phyloP scores from a whole-genome alignment of 345 rosid genomes.

The Geranium brycei region DNA sequence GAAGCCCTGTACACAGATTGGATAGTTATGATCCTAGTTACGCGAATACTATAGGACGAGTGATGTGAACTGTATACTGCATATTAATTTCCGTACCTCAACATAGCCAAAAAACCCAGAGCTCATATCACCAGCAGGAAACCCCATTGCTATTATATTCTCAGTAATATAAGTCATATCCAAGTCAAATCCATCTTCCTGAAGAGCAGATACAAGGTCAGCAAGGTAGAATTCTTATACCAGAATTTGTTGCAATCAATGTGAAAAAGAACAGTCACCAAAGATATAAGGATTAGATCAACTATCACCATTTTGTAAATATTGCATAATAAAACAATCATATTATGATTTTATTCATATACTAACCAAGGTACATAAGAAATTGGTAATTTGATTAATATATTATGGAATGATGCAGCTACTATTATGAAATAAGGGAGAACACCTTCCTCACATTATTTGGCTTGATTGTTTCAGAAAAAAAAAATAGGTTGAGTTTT shows the following conservation, averaged over 20 bases:
- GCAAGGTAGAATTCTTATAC: not conserved
- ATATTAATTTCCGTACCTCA: conserved; percentile 39
- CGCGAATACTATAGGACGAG: not conserved
- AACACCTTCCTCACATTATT: not conserved
- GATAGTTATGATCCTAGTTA: not conserved
- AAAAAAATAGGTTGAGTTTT: no score
- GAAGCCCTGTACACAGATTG: conserved; percentile 40
- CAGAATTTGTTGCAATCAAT: not conserved
- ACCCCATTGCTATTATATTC: conserved; percentile 93
- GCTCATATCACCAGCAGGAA: conserved; percentile 90
- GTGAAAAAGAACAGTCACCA: no score
- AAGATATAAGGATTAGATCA: no score
- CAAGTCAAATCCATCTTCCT: conserved; percentile 83
- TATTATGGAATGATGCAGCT: not conserved
- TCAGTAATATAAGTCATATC: conserved; percentile 77
- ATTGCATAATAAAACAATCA: no score
- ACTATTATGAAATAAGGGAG: no score
- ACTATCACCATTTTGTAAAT: no score
- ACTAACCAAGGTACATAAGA: not conserved
- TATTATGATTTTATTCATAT: no score
- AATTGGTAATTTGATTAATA: no score
- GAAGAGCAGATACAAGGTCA: conserved; percentile 9
- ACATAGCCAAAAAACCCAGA: conserved; percentile 81
- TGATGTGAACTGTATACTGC: not conserved
- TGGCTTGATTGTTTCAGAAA: no score